These are phyloP conservation scores for Cytospora mali DNA, from an alignment of 2,329 filamentous ascomycete species.

Conservation along the genomic window DNA sequence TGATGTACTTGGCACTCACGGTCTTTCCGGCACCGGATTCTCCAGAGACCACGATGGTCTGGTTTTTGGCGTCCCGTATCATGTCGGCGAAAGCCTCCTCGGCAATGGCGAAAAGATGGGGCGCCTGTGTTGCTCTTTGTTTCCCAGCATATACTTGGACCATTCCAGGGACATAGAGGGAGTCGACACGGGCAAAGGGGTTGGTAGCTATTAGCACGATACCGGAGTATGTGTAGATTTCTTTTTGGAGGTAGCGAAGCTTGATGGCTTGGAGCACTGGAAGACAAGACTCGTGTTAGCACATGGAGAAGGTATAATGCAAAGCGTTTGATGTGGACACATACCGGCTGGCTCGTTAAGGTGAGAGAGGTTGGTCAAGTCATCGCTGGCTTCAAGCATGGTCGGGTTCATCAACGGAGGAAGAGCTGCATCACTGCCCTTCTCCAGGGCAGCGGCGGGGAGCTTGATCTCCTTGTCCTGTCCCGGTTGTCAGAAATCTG, in stretches of 20 bases:
- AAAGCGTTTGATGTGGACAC: constrained; percentile 31
- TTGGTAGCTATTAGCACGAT: constrained; percentile 99
- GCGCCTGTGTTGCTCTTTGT: constrained; percentile 93
- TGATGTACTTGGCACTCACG: constrained; percentile 99
- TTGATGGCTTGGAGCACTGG: constrained; percentile 95
- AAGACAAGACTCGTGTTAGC: constrained; percentile 31
- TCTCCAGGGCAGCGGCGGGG: constrained; percentile 73
- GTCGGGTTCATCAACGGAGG: constrained; percentile 97
- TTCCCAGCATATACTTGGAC: constrained; percentile 99
- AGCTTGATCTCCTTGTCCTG: constrained; percentile 82
- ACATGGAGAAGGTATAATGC: constrained; percentile 29
- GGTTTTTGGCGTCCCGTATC: constrained; percentile 92
- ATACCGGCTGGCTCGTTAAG: constrained; percentile 96
- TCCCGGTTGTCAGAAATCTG: constrained; percentile 24
- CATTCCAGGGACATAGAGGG: constrained; percentile 97
- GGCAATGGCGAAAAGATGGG: constrained; percentile 97
- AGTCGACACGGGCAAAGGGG: constrained; percentile 95
- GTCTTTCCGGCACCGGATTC: constrained; percentile 99
- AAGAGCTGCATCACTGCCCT: constrained; percentile 74
- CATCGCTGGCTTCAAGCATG: constrained; percentile 97
- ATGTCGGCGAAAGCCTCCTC: constrained; percentile 99
- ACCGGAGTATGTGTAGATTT: constrained; percentile 99
- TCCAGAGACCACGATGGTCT: constrained; percentile 98
- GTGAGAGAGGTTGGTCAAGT: constrained; percentile 95
- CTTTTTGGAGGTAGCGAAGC: constrained; percentile 94